A percentile compares a stretch with the other conserved stretches of the same genome.
Conservation (phyloP, 192 early-diverging fungal species). For the Irineochytrium annulatum region DNA sequence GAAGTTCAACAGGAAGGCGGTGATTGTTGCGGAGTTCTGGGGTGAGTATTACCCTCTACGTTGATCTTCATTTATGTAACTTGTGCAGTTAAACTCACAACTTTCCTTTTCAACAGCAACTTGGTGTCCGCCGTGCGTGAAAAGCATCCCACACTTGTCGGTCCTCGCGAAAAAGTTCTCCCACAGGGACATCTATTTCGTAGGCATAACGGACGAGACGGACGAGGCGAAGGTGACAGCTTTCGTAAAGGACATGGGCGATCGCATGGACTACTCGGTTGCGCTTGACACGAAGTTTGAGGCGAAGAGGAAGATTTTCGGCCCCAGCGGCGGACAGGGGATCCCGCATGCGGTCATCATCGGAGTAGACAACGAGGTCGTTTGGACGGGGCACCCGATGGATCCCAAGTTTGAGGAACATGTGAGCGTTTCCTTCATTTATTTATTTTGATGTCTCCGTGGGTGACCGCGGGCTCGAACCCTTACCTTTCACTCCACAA, state of each 20-base stretch:
- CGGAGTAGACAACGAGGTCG: conserved; percentile 38
- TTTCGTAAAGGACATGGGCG: conserved; percentile 39
- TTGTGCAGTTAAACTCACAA: no score
- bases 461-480: no score
- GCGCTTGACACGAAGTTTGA: conserved; percentile 42
- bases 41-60: no score
- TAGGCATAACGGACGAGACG: conserved; percentile 50
- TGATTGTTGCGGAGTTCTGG: no score
- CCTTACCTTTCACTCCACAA: no score
- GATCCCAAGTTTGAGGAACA: conserved; percentile 38
- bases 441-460: no score
- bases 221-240: conserved; percentile 42
- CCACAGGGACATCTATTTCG: conserved; percentile 39
- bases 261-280: conserved; percentile 51
- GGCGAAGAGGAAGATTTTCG: conserved; percentile 24
- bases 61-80: no score
- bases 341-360: conserved; percentile 51
- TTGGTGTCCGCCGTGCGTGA: conserved; percentile 16
- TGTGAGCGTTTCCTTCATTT: no score
- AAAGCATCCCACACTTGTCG: conserved; percentile 44
- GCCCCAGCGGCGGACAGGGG: conserved; percentile 41
- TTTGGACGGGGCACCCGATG: conserved; percentile 50
- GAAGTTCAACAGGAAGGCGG: no score
- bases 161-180: conserved; percentile 47
- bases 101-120: neutral